Percentiles rank a stretch among this genome's conserved stretches.
Evolutionary conservation across 1,284 basidiomycete genomes (phyloP).

Genomic region (Ceratobasidium sp.): DNA sequence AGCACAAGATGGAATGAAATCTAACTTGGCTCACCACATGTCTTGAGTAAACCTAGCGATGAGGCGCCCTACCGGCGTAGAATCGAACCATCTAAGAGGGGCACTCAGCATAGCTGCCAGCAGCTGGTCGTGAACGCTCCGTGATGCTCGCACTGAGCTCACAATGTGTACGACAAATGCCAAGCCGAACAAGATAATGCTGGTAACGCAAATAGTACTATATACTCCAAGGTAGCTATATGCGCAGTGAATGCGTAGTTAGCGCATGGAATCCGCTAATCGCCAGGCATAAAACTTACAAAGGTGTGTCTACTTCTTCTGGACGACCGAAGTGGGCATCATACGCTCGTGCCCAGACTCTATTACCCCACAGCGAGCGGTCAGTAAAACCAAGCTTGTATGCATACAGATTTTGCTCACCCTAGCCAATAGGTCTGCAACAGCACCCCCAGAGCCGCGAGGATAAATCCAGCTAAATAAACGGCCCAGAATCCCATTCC

Average conservation of each 20-base stretch:
- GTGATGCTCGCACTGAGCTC: conserved; percentile 67
- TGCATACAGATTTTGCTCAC: background rate
- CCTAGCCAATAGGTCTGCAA: conserved; percentile 51
- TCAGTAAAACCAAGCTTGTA: background rate
- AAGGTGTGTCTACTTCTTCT: conserved; percentile 55
- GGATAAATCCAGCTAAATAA: conserved; percentile 36
- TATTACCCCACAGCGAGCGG: background rate
- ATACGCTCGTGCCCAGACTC: conserved; percentile 59
- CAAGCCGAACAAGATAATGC: conserved; percentile 40
- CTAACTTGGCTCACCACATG: conserved; percentile 57
- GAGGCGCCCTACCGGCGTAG: conserved; percentile 61
- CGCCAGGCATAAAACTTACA: background rate
- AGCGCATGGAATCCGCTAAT: no score
- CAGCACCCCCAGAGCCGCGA: conserved; percentile 40
- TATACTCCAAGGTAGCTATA: conserved; percentile 56
- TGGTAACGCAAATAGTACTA: conserved; percentile 52
- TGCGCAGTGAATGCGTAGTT: conserved; percentile 36
- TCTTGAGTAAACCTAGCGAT: conserved; percentile 61
- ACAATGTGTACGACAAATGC: conserved; percentile 59
- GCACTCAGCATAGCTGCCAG: conserved; percentile 70
- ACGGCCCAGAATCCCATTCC: conserved; percentile 59
- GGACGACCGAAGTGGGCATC: conserved; percentile 51
- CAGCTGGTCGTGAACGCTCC: conserved; percentile 68
- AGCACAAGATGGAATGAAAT: background rate
- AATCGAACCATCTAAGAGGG: conserved; percentile 63